Conservation (phyloP, 129 eudicot species). For the Deinandra increscens region DNA sequence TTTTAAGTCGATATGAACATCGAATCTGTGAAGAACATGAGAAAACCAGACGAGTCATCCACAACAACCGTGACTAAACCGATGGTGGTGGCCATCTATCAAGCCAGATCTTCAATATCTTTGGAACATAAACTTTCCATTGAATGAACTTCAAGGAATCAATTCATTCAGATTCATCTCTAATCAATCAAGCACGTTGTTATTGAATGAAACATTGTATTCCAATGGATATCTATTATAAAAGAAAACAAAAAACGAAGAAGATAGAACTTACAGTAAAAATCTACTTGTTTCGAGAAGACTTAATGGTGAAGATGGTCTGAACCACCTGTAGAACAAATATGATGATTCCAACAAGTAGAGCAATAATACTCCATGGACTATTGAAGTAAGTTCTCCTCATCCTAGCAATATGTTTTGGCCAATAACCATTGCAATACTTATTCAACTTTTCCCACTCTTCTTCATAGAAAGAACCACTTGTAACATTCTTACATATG, state of each 20-base stretch:
- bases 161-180: too few relatives aligned
- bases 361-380: conserved; percentile 23
- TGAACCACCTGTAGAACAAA: conserved; percentile 10
- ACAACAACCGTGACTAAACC: too few relatives aligned
- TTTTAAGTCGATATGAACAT: too few relatives aligned
- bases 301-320: not conserved
- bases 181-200: too few relatives aligned
- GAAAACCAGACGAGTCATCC: too few relatives aligned
- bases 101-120: too few relatives aligned
- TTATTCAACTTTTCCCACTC: not conserved
- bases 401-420: not conserved
- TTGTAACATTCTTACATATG: not conserved
- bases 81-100: too few relatives aligned
- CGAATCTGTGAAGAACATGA: too few relatives aligned
- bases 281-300: not conserved
- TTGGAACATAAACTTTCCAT: too few relatives aligned
- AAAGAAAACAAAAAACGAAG: not conserved
- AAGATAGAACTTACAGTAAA: too few relatives aligned
- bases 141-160: too few relatives aligned
- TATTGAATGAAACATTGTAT: too few relatives aligned
- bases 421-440: not conserved
- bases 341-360: conserved; percentile 1
- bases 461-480: not conserved
- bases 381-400: not conserved
- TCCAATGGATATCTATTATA: not conserved